These are phyloP conservation scores for Paramyrothecium sp. DNA, from an alignment of 2,329 filamentous ascomycete species.

Conservation along the genomic window DNA sequence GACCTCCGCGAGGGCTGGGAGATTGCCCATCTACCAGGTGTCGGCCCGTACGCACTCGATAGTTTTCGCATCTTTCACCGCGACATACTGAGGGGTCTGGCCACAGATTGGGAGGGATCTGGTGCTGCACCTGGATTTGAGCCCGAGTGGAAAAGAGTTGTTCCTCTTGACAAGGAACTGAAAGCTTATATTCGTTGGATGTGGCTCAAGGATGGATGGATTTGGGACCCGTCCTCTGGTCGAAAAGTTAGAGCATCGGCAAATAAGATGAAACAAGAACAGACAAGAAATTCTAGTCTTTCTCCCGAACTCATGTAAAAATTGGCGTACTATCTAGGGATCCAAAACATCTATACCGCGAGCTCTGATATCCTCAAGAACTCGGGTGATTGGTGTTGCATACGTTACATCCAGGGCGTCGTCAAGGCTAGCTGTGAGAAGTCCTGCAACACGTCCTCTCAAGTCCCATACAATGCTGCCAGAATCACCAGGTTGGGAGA, in stretches of 20 bases:
- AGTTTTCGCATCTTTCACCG: constrained; percentile 7
- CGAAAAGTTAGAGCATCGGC: background rate
- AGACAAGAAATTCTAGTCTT: background rate
- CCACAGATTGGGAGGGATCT: constrained; percentile 2
- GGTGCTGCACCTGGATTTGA: background rate
- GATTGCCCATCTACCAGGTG: constrained; percentile 4
- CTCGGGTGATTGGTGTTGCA: too few relatives aligned
- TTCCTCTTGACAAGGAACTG: constrained; percentile 5
- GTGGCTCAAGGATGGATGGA: constrained; percentile 5
- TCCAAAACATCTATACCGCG: too few relatives aligned
- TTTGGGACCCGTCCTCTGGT: constrained; percentile 3
- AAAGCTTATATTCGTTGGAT: constrained; percentile 7
- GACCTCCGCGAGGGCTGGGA: constrained; percentile 4
- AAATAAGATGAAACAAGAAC: constrained; percentile 3
- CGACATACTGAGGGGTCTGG: constrained; percentile 3
- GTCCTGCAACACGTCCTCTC: too few relatives aligned
- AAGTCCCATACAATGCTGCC: too few relatives aligned
- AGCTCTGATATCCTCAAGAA: too few relatives aligned
- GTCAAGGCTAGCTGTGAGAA: too few relatives aligned
- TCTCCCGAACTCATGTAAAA: constrained; percentile 3
- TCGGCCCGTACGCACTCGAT: constrained; percentile 5
- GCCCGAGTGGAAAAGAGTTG: constrained; percentile 7
- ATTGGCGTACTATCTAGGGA: background rate
- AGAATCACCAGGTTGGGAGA: too few relatives aligned
- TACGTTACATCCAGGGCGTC: too few relatives aligned